phyloP scores from a whole-genome alignment of 805 yeast genomes.

The Cyberlindnera amylophila region DNA sequence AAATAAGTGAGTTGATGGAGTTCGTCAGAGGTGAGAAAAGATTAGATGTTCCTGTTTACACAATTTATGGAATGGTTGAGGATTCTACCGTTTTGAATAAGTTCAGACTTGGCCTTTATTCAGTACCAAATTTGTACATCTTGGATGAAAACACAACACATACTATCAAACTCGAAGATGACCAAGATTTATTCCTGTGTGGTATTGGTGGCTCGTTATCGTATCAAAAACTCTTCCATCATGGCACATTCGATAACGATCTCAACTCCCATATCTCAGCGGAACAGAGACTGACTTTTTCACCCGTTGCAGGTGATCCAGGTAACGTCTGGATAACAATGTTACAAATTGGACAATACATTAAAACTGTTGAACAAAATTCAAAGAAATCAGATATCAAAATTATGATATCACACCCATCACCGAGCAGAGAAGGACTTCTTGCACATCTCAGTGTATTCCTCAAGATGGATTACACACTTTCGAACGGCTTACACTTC shows the following conservation, averaged over 20 bases:
- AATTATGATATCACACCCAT: conserved; percentile 62
- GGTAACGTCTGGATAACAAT: conserved; percentile 76
- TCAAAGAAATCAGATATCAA: conserved; percentile 46
- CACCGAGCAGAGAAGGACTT: conserved; percentile 67
- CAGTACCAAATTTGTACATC: conserved; percentile 53
- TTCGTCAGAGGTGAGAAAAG: conserved; percentile 41
- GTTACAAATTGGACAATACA: conserved; percentile 64
- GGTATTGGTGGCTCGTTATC: conserved; percentile 75
- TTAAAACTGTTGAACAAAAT: conserved; percentile 42
- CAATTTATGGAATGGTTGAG: conserved; percentile 74
- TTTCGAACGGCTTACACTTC: conserved; percentile 71
- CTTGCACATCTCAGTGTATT: conserved; percentile 63
- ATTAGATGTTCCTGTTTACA: conserved; percentile 62
- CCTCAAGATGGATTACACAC: conserved; percentile 66
- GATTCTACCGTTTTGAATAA: conserved; percentile 65
- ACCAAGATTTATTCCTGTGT: conserved; percentile 46
- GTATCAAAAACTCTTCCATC: conserved; percentile 63
- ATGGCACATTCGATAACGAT: conserved; percentile 40
- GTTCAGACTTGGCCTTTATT: conserved; percentile 50
- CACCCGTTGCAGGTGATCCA: conserved; percentile 54
- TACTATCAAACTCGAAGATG: conserved; percentile 36
- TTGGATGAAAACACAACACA: conserved; percentile 55
- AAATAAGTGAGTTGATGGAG: conserved; percentile 49
- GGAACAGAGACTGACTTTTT: conserved; percentile 28
- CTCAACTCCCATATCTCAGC: conserved; percentile 14